These are phyloP conservation scores for Coemansia sp. DNA, from an alignment of 192 early-diverging fungal genomes.

Conservation along the genomic window DNA sequence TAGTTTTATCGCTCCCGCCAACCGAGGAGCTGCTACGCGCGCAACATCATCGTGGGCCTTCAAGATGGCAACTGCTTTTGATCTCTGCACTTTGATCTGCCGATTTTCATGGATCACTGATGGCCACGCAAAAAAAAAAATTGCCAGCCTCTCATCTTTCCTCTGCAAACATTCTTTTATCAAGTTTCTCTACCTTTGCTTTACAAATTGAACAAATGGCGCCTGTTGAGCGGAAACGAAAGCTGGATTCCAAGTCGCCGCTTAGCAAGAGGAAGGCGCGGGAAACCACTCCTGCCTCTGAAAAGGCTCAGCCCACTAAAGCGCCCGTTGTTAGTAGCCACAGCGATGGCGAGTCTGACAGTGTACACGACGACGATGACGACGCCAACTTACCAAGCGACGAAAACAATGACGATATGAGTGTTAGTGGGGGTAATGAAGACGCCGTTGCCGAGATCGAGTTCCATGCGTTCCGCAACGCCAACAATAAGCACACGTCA, in stretches of 20 bases:
- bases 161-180: not conserved
- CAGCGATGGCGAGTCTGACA: not conserved
- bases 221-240: constrained; percentile 7
- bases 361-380: not conserved
- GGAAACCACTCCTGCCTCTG: not conserved
- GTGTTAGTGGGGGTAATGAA: not conserved
- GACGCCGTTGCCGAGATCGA: constrained; percentile 11
- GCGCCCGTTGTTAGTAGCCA: not conserved
- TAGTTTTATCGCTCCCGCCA: not conserved
- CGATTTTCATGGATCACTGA: not conserved
- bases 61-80: not conserved
- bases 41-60: not conserved
- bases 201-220: constrained; percentile 1
- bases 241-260: not conserved
- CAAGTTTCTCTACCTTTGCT: not conserved
- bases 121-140: not conserved
- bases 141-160: too few relatives aligned
- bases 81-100: not conserved
- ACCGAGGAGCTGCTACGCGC: too few relatives aligned
- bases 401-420: not conserved
- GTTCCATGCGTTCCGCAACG: constrained; percentile 43
- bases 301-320: not conserved
- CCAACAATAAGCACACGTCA: constrained; percentile 52
- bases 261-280: not conserved
- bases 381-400: not conserved